Evolutionary conservation across 768 basidiomycete species (phyloP), one percentile per base, ranked within the genome.

Genomic region (Boletus coccyginus): DNA sequence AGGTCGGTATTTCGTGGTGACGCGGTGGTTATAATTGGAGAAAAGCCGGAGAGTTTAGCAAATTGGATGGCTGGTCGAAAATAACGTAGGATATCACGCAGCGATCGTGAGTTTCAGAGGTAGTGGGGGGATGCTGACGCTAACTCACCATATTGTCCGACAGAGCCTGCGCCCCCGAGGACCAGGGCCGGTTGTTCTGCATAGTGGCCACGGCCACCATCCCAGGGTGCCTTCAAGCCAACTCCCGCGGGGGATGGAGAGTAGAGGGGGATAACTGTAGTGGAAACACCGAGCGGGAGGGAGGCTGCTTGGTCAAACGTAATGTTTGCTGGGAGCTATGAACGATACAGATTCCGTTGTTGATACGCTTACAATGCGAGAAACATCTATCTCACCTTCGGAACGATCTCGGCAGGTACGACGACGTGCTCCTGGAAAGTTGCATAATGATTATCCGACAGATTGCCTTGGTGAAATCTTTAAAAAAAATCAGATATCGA

Each of bases 261-360:
- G 57, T 69, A 78, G 16, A 78, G 66, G 7, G 68, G 71, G 5
- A 70, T 48, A 33, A 65, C 67, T 1, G 73, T 70, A 5, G 75
- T 73, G 2, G 60, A 55, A 8, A 76, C 40, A 11, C 61, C 70
- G 24, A 72, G 40, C 0, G 74, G 73, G 2, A 80, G 56, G 1
- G 78, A 70, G 1, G 77, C 66, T 8, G 73, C 79, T 52, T 74
- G 56, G 21, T 77, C 75, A 51, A 74, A 71, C 1, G 73, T 65
- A 16, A 75, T 44, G 17, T 68, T 70, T n/a, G 62, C 16, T 5
- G 76, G 76, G n/a, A 80, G 66, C 71, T 74, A 27, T 39, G 24
- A 24, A 29, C 64, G 7, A n/a, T n/a, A 33, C 36, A 74, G 2
- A 31, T 21, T 0, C 64, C 11, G n/a, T 43, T 2, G 24, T 31